Base-by-base conservation (phyloP, 352 stramenopile genomes). In the Phytophthora ramorum region DNA sequence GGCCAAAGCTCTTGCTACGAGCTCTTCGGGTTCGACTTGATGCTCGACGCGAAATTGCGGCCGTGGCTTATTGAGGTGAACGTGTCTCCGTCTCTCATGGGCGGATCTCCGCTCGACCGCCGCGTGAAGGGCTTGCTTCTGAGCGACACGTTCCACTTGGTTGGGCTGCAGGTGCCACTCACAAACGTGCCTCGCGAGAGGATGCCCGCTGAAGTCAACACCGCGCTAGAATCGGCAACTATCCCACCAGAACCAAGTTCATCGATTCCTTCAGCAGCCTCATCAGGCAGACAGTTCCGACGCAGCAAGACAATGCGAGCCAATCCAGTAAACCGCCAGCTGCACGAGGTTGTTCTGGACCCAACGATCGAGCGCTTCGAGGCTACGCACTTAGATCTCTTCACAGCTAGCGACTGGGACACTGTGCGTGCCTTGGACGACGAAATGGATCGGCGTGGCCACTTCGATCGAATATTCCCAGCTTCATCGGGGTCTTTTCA, bases 41-140 rank as follows among this genome's bases (percentile, higher is more conserved):
- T 93, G 79, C 63, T 93, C 8, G 85, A 93, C 56, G 61, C 75
- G 7, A 71, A 73, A 16, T 55, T 88, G 17, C 79, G 68, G 24
- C 79, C 79, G 0, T 93, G 85, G 82, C 72, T 93, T 20, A 86
- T 93, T 32, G 85, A 93, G 47, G 85, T 88, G 19, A 93, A 93
- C 37, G 83, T 93, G 7, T 91, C 82, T 41, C 85, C 85, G 17
- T 93, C 85, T 35, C 76, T 93, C n/a, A 93, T 95, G 87, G 83
- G 81, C 12, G 78, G 71, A 16, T 92, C 84, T 0, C 85, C 85
- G 13, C 73, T 95, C 0, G 87, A 95, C 34, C 79, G 83, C 16
- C 75, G 83, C 10, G 71, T 94, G 9, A 95, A 95, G 53, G 87
- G 85, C 1, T 54, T 93, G n/a, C 58, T 95, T 6, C 61, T 95